phyloP scores from a whole-genome alignment of 306 rosid species.

The Casuarina equisetifolia region DNA sequence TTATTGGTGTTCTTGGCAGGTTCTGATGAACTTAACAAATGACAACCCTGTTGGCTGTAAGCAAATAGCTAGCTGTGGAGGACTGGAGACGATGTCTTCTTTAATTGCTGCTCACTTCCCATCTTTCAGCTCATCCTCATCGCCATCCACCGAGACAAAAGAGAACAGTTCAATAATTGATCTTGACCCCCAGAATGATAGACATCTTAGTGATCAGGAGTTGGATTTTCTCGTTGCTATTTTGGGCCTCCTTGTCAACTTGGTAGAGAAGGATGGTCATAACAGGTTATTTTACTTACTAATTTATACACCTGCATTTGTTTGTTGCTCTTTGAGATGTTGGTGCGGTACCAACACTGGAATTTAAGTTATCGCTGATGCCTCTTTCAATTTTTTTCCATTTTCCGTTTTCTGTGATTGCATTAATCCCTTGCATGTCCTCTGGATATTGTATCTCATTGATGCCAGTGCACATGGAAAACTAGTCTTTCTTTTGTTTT shows the following conservation, averaged over 20 bases:
- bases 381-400: not conserved
- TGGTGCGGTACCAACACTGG: not conserved
- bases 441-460: not conserved
- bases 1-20: slow-evolving; percentile 51
- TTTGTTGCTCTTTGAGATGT: not conserved
- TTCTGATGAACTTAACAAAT: slow-evolving; percentile 93
- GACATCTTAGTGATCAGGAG: slow-evolving; percentile 75
- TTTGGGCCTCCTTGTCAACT: slow-evolving; percentile 92
- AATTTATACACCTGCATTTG: not conserved
- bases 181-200: slow-evolving; percentile 47
- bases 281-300: slow-evolving; percentile 59
- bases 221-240: slow-evolving; percentile 96
- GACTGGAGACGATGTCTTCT: slow-evolving; percentile 83
- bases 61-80: slow-evolving; percentile 86
- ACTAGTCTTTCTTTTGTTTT: not conserved
- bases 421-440: not conserved
- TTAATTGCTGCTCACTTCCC: slow-evolving; percentile 93
- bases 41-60: slow-evolving; percentile 91
- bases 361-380: not conserved
- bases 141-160: slow-evolving; percentile 42
- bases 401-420: not conserved
- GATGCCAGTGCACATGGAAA: not conserved
- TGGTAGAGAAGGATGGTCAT: slow-evolving; percentile 85
- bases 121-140: slow-evolving; percentile 58
- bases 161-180: slow-evolving; percentile 37